phyloP scores from a whole-genome alignment of 768 basidiomycete species.

The Kwoniella sp. region DNA sequence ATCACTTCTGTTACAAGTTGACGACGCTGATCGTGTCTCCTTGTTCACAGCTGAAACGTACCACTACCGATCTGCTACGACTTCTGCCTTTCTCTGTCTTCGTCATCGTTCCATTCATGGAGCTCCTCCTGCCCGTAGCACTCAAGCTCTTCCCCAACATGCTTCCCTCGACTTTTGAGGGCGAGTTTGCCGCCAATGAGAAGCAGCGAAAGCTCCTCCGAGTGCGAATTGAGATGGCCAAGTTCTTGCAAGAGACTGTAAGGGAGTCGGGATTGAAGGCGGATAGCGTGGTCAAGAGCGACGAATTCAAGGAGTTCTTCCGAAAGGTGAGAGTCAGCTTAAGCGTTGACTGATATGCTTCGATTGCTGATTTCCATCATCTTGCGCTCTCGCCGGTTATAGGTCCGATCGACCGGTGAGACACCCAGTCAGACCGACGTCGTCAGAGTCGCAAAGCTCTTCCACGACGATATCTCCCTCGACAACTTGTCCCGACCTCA shows the following conservation, averaged over 20 bases:
- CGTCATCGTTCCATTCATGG: constrained; percentile 97
- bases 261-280: constrained; percentile 91
- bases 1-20: too few species aligned
- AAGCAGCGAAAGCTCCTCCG: constrained; percentile 94
- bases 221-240: constrained; percentile 96
- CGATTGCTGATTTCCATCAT: not conserved
- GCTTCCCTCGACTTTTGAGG: constrained; percentile 97
- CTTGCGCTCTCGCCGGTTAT: not conserved
- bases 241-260: constrained; percentile 96
- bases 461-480: constrained; percentile 95
- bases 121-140: constrained; percentile 89
- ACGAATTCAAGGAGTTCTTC: constrained; percentile 99
- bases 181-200: constrained; percentile 93
- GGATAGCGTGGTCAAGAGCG: constrained; percentile 82
- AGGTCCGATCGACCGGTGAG: constrained; percentile 94
- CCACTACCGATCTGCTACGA: constrained; percentile 87
- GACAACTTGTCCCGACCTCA: constrained; percentile 99
- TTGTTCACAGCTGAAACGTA: constrained; percentile 72
- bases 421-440: constrained; percentile 83
- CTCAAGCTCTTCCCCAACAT: constrained; percentile 98
- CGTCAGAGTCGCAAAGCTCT: constrained; percentile 91
- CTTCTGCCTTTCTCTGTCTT: constrained; percentile 95
- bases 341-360: not conserved
- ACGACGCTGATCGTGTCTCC: not conserved
- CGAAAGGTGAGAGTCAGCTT: constrained; percentile 67